Evolutionary conservation across 805 yeast species (phyloP).

Genomic region (Candida tibetensis): DNA sequence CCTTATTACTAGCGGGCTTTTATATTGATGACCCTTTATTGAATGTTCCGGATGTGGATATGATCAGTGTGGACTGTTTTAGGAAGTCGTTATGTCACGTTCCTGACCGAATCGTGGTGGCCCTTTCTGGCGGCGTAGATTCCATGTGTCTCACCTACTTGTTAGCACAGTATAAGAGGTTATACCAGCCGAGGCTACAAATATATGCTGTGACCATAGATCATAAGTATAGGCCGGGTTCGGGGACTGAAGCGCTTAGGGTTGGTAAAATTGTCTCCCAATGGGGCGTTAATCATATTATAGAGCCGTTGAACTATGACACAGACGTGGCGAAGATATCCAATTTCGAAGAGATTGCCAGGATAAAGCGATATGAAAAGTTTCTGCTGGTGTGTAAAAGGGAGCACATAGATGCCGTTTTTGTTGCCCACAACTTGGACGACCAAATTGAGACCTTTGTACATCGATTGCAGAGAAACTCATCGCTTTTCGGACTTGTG

Average conservation of each 20-base stretch:
- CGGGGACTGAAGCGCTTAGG: conserved; percentile 46
- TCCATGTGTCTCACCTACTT: conserved; percentile 67
- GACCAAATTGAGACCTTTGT: conserved; percentile 73
- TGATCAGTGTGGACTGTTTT: neutral
- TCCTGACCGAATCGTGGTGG: conserved; percentile 45
- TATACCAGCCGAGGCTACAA: conserved; percentile 24
- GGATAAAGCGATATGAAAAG: conserved; percentile 49
- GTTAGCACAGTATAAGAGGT: conserved; percentile 34
- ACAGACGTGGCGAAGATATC: conserved; percentile 28
- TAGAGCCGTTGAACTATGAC: conserved; percentile 24
- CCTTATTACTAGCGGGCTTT: neutral
- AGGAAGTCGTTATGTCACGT: conserved; percentile 7
- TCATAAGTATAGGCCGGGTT: conserved; percentile 53
- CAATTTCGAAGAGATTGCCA: conserved; percentile 59
- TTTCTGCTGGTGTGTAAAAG: conserved; percentile 41
- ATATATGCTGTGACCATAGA: conserved; percentile 63
- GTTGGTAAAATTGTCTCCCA: conserved; percentile 31
- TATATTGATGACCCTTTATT: neutral
- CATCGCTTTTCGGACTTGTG: conserved; percentile 51
- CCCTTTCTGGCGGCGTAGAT: conserved; percentile 81
- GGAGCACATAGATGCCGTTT: conserved; percentile 32
- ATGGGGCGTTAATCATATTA: conserved; percentile 37
- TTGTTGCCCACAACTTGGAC: conserved; percentile 66
- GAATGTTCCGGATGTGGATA: too few relatives aligned
- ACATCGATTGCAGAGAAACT: conserved; percentile 45